These are phyloP conservation scores for Fusarium succisae DNA, from an alignment of 2,329 filamentous ascomycete genomes.

Conservation along the genomic window DNA sequence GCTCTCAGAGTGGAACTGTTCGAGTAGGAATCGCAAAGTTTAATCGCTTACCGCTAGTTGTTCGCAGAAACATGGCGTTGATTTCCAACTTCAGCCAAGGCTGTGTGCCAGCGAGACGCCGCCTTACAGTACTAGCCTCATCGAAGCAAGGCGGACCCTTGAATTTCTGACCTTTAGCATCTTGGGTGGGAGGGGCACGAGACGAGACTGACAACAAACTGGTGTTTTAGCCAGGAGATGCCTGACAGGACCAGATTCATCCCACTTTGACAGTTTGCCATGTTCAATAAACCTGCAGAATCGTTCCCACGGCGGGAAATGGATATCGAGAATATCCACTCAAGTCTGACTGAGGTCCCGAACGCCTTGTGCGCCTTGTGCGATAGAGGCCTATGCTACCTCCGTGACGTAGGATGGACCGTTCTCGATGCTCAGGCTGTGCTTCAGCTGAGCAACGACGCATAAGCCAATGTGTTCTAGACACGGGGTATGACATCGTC, in stretches of 20 bases:
- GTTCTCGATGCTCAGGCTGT: constrained; percentile 41
- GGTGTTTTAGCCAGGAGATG: constrained; percentile 4
- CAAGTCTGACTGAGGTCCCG: background rate
- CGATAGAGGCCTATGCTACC: constrained; percentile 14
- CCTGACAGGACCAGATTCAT: background rate
- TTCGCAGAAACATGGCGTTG: constrained; percentile 28
- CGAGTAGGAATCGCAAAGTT: constrained; percentile 8
- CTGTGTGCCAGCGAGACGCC: constrained; percentile 33
- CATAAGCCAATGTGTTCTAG: constrained; percentile 26
- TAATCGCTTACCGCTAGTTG: constrained; percentile 41
- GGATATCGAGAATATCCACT: background rate
- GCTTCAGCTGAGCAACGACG: constrained; percentile 19
- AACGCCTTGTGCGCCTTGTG: constrained; percentile 3
- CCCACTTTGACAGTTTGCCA: background rate
- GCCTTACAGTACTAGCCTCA: constrained; percentile 18
- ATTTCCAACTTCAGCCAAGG: constrained; percentile 25
- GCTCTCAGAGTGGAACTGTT: constrained; percentile 20
- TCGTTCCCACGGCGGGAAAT: background rate
- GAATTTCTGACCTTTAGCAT: constrained; percentile 18
- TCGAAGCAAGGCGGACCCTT: constrained; percentile 32
- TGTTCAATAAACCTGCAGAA: constrained; percentile 14
- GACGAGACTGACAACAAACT: constrained; percentile 20
- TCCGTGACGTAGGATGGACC: constrained; percentile 40
- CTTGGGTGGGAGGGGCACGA: constrained; percentile 30
- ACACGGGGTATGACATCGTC: constrained; percentile 20